Conservation (phyloP, 306 rosid species). For the Castanospermum australe region DNA sequence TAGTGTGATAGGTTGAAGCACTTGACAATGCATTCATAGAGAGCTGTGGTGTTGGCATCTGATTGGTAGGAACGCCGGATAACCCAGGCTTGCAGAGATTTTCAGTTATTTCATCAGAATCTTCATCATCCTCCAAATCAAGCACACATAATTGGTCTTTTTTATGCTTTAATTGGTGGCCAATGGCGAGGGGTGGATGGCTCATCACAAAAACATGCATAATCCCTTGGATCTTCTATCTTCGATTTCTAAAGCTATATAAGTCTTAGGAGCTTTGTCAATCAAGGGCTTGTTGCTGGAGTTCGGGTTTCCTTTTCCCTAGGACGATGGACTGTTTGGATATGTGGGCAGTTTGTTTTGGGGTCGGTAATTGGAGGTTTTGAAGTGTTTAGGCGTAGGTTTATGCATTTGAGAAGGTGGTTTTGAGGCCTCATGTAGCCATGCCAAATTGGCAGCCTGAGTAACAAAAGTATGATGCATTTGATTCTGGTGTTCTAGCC, state of each 20-base stretch:
- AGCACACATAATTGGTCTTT: neutral
- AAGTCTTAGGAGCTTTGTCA: neutral
- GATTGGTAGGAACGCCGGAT: neutral
- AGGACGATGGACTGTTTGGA: too few relatives aligned
- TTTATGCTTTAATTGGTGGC: neutral
- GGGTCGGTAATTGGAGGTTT: neutral
- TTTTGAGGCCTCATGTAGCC: neutral
- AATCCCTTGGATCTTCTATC: neutral
- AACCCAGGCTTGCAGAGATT: neutral
- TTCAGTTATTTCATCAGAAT: neutral
- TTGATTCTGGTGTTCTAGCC: too few relatives aligned
- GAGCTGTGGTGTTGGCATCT: neutral
- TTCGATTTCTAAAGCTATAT: neutral
- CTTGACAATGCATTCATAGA: neutral
- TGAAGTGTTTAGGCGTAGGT: neutral
- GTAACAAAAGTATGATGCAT: too few relatives aligned
- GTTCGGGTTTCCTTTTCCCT: neutral
- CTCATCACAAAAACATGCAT: neutral
- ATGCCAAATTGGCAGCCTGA: neutral
- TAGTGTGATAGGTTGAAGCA: neutral
- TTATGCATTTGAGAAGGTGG: neutral
- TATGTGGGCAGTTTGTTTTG: too few relatives aligned
- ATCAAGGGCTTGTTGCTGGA: neutral
- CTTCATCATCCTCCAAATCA: neutral
- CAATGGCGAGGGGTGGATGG: neutral